A percentile compares a stretch with the other conserved stretches of the same genome.
phyloP scores from a whole-genome alignment of 345 rosid species.

The Murraya koenigii region DNA sequence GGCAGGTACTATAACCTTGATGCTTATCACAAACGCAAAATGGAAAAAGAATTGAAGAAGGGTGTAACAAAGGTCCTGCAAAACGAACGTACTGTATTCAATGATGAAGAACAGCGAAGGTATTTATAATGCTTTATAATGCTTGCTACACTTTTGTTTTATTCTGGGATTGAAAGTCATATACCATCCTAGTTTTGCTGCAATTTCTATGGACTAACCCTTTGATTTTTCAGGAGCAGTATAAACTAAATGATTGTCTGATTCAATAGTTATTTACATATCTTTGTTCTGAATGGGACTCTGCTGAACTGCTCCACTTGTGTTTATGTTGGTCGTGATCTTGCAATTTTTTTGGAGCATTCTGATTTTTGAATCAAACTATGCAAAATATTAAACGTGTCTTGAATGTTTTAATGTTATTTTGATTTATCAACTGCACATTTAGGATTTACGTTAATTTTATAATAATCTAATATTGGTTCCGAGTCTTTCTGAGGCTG shows the following conservation, averaged over 20 bases:
- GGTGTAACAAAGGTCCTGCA: conserved; percentile 58
- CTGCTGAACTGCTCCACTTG: neutral
- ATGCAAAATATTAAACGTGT: neutral
- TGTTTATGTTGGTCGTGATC: neutral
- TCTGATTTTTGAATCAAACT: neutral
- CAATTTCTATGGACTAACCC: neutral
- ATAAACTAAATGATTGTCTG: neutral
- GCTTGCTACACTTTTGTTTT: neutral
- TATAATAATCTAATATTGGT: neutral
- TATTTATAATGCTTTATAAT: conserved; percentile 28
- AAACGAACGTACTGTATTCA: conserved; percentile 80
- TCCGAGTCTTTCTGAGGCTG: neutral
- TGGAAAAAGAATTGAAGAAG: conserved; percentile 69
- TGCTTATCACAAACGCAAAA: conserved; percentile 66
- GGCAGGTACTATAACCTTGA: conserved; percentile 86
- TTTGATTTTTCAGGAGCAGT: neutral
- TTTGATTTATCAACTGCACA: neutral
- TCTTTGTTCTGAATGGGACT: neutral
- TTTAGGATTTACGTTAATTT: neutral
- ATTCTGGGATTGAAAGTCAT: neutral
- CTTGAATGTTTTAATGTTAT: neutral
- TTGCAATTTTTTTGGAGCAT: neutral
- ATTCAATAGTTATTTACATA: neutral
- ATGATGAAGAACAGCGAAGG: conserved; percentile 96
- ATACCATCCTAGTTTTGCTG: neutral